Evolutionary conservation across 1,284 basidiomycete genomes (phyloP).

Genomic region (Apiotrichum gracile): DNA sequence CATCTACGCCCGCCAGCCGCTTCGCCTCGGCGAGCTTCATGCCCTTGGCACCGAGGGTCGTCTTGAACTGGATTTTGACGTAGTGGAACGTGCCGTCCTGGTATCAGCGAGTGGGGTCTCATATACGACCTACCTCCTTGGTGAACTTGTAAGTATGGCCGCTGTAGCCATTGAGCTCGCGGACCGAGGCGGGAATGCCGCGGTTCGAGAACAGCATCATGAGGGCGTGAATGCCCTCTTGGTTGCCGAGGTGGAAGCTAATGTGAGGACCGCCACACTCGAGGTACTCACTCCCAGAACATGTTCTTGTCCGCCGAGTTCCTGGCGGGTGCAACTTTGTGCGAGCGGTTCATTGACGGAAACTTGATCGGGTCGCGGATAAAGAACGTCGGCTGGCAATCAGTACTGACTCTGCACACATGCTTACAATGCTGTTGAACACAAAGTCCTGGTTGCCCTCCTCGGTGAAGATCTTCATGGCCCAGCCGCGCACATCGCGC

Average conservation of each 20-base stretch:
- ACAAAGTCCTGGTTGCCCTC: slow-evolving; percentile 83
- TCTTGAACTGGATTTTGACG: slow-evolving; percentile 79
- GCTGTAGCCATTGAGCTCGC: slow-evolving; percentile 81
- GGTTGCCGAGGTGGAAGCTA: slow-evolving; percentile 50
- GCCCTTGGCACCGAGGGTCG: slow-evolving; percentile 68
- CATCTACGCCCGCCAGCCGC: slow-evolving; percentile 41
- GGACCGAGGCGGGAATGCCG: slow-evolving; percentile 68
- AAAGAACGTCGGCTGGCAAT: slow-evolving; percentile 64
- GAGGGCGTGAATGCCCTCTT: slow-evolving; percentile 62
- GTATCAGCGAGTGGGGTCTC: background rate
- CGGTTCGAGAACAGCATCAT: slow-evolving; percentile 76
- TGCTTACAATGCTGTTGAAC: slow-evolving; percentile 7
- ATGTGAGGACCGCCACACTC: slow-evolving; percentile 26
- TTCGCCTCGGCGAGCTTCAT: slow-evolving; percentile 47
- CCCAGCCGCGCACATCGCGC: slow-evolving; percentile 82
- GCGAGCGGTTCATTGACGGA: slow-evolving; percentile 70
- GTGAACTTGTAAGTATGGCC: slow-evolving; percentile 47
- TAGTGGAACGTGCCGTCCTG: slow-evolving; percentile 57
- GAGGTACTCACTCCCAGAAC: slow-evolving; percentile 70
- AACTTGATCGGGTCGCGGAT: slow-evolving; percentile 77
- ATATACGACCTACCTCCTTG: slow-evolving; percentile 47
- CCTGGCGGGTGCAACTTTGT: slow-evolving; percentile 60
- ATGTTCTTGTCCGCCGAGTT: slow-evolving; percentile 41
- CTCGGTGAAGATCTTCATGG: slow-evolving; percentile 80
- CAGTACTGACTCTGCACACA: slow-evolving; percentile 15